Base-by-base conservation (phyloP, 2,329 filamentous ascomycete species). In the Clarireedia monteithiana region DNA sequence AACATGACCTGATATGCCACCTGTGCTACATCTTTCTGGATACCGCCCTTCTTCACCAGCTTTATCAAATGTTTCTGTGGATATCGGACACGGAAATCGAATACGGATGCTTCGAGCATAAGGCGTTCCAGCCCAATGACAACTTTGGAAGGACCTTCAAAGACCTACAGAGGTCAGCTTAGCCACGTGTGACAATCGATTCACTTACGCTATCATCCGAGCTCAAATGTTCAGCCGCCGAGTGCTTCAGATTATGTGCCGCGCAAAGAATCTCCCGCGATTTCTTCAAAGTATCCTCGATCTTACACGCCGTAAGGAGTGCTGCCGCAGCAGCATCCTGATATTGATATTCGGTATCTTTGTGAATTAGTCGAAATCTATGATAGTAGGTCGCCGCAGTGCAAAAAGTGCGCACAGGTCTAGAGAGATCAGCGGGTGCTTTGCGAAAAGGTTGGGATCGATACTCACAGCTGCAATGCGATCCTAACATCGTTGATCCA, bases 241-340 rank as follows among this genome's bases (percentile, higher is more conserved):
- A 53, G 42, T 66, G 61, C 51, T 91, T 94, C 39, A 95, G 75
- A 67, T 96, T 96, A 72, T 92, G 90, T 24, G 89, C 86, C 1
- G 91, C 91, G 57, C 90, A 95, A 15, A 97, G 77, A 59, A 99
- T 95, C 61, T 99, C 94, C 57, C 83, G 84, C 3, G 90, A 95
- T 75, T 97, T 97, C 74, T 99, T 99, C 63, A 96, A 81, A 0
- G 94, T 99, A 71, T 99, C 94, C 72, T 99, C 94, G 47, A 95
- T 91, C 74, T 99, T 99, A 77, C 92, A 97, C 2, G 91, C 91
- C 2, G 91, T 88, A 67, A 97, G 92, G 7, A 99, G 76, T 24
- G 90, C 87, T 1, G 94, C 90, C 6, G 94, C 82, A 0, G 92
- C 90, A 1, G 90, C 91, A 69, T 97, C 92, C 70, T 89, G 73